Base-by-base conservation (phyloP, 192 early-diverging fungal species). In the Entomortierella chlamydospora region DNA sequence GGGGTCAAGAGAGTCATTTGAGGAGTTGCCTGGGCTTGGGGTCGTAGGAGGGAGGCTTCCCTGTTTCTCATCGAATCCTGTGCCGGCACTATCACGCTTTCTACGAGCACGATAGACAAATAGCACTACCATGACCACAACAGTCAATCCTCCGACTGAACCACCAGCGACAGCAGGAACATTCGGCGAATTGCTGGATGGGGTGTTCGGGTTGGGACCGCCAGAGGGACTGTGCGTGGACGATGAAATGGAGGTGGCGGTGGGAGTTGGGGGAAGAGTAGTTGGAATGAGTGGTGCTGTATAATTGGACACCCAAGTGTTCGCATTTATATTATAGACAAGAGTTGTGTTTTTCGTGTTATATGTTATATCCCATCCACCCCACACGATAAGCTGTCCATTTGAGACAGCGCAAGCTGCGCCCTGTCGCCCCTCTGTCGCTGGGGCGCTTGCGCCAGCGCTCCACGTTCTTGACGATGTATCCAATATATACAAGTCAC, bases 401-500 rank as follows among this genome's bases (percentile, higher is more conserved):
- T 61, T 61, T 31, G 60, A 61, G 13, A 61, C 22, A 20, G 43
- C 60, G 20, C 60, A 61, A 22, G 60, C 23, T 2, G 60, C 15
- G 4, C 28, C 43, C 49, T n/a, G 23, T 18, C 60, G 45, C 11
- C 28, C 28, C 13, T 29, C 45, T 8, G 4, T 43, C 2, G 11
- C 2, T 22, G 26, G 23, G 25, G 45, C 43, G 11, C 45, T 43
- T 4, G 45, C 10, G 13, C 60, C 60, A 1, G 13, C 5, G 8
- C 2, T 29, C 60, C 60, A 61, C 0, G 5, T 17, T 50, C 42
- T 45, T 0, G 64, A 42, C 11, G 72, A 50, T 2, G 66, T 58
- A 47, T 74, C 72, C 11, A 67, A 45, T 22, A 67, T 55, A 31
- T 28, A 67, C 1, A 74, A 53, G 25, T 67, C 72, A 17, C 49